Evolutionary conservation across 495 filamentous ascomycete species (phyloP).

Genomic region (Aspergillus ellipticus): DNA sequence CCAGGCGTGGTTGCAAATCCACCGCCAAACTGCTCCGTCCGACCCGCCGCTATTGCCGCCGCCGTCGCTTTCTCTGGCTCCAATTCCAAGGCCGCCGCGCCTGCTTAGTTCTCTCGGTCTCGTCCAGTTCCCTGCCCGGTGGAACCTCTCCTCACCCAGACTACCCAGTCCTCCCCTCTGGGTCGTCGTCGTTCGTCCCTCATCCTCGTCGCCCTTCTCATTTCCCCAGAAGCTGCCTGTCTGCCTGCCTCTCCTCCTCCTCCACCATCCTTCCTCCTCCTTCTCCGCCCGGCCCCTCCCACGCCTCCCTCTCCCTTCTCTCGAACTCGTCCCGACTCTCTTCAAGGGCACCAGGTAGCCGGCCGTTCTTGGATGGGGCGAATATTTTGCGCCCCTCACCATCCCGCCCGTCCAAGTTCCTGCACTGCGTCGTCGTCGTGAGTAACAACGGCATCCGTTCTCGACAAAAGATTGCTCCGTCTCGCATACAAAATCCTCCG

Average conservation of each 20-base stretch:
- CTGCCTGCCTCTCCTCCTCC: constrained; percentile 8
- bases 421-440: constrained; percentile 14
- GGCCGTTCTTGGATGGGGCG: constrained; percentile 15
- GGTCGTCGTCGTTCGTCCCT: not conserved
- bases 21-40: not conserved
- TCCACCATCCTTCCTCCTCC: not conserved
- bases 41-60: constrained; percentile 24
- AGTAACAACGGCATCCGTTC: constrained; percentile 18
- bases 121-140: constrained; percentile 15
- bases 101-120: constrained; percentile 23
- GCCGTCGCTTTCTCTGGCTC: constrained; percentile 17
- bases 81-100: constrained; percentile 19
- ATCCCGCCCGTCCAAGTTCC: constrained; percentile 14
- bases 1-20: constrained; percentile 14
- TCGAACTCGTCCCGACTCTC: not conserved
- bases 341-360: not conserved
- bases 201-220: constrained; percentile 9
- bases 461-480: constrained; percentile 18
- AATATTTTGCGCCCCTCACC: constrained; percentile 16
- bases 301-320: constrained; percentile 3
- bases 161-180: constrained; percentile 7
- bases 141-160: constrained; percentile 14
- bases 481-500: constrained; percentile 18
- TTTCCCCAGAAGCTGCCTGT: not conserved
- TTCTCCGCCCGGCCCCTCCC: constrained; percentile 6